phyloP scores from a whole-genome alignment of 2,329 filamentous ascomycete genomes.

The Westerdykella sp. region DNA sequence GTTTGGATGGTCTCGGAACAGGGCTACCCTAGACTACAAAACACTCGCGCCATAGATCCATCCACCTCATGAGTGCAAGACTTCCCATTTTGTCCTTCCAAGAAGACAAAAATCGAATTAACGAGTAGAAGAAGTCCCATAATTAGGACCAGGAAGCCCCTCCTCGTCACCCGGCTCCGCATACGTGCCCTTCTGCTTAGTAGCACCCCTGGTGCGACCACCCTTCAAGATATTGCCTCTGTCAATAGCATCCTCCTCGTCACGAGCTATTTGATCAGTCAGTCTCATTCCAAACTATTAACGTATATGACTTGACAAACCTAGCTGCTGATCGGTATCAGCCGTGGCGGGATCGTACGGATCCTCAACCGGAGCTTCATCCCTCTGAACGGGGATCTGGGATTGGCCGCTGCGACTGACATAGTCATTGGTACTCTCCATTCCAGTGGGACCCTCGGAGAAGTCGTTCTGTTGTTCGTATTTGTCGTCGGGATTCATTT shows the following conservation, averaged over 20 bases:
- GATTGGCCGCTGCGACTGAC: constrained; percentile 38
- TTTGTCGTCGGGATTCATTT: constrained; percentile 27
- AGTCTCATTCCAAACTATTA: not conserved
- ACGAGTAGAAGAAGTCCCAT: constrained; percentile 28
- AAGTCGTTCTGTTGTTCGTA: constrained; percentile 25
- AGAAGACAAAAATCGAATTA: too few relatives aligned
- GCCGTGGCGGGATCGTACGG: constrained; percentile 40
- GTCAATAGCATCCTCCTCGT: constrained; percentile 47
- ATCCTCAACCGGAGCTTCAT: constrained; percentile 43
- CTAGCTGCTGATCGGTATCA: constrained; percentile 44
- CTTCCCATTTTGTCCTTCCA: too few relatives aligned
- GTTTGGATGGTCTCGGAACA: too few relatives aligned
- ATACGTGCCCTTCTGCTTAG: constrained; percentile 42
- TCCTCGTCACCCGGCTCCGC: constrained; percentile 50
- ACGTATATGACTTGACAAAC: constrained; percentile 25
- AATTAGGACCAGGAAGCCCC: constrained; percentile 32
- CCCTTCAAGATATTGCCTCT: constrained; percentile 42
- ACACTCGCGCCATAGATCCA: too few relatives aligned
- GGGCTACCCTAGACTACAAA: too few relatives aligned
- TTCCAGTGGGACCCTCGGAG: constrained; percentile 25
- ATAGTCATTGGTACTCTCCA: constrained; percentile 42
- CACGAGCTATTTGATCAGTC: constrained; percentile 30
- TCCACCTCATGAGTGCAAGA: too few relatives aligned
- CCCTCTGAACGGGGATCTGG: constrained; percentile 43
- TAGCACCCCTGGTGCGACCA: constrained; percentile 45